Base-by-base conservation (phyloP, 306 rosid species). In the Prunus armeniaca region DNA sequence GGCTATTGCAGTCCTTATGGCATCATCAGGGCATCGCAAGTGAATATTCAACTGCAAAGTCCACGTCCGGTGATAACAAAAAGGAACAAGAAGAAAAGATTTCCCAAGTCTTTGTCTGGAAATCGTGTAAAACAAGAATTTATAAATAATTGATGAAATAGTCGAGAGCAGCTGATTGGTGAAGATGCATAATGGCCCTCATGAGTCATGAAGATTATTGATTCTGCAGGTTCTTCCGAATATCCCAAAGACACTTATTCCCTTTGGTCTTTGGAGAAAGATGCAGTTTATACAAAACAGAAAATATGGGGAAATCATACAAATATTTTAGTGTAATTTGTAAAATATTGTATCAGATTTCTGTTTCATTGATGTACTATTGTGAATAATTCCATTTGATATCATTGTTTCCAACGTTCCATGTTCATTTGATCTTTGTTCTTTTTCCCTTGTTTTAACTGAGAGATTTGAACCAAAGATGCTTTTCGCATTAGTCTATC, bases 1-100 rank as follows among this genome's bases (percentile, higher is more conserved):
- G 4, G 97, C 98, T 11, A 86, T 94, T 74, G 93, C 28, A 7
- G 75, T 91, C 28, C 93, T 94, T 20, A 90, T 94, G 96, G 89
- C 89, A 62, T 90, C 98, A 17, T 79, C 94, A 14, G 98, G 97
- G 45, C 96, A 91, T 78, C 77, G 92, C 65, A 94, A 89, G 78
- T 88, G 82, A 87, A 73, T 50, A 45, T 52, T 19, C 52, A 6
- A n/a, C 18, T 47, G 15, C 2, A 2, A 52, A 9, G 3, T 6
- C 57, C 22, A 18, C 0, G 4, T n/a, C 4, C 57, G 10, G 17
- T n/a, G 57, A n/a, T 9, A n/a, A 38, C 9, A 9, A 6, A 2
- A 52, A 52, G 57, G 57, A 52, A 18, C 18, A 52, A 52, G 57
- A 52, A 52, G n/a, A 52, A 52, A 52, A 7, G 57, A 52, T 38